Conservation (phyloP, 2,329 filamentous ascomycete genomes). For the Fusarium fracticaudum region DNA sequence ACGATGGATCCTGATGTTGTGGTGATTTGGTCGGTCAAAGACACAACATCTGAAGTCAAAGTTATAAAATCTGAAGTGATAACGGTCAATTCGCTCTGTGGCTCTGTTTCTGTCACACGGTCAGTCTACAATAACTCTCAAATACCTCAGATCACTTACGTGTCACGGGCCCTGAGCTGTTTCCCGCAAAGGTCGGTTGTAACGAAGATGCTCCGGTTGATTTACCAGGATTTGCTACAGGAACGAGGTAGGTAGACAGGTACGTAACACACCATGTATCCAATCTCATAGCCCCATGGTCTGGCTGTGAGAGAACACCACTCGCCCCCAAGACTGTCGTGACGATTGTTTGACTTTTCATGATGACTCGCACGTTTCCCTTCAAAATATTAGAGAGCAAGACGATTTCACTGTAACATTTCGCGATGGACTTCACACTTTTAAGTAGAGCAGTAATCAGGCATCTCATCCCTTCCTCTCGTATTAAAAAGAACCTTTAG, state of each 20-base stretch:
- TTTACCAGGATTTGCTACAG: not conserved
- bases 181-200: not conserved
- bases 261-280: constrained; percentile 1
- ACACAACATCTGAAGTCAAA: too few relatives aligned
- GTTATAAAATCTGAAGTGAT: too few relatives aligned
- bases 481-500: not conserved
- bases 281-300: not conserved
- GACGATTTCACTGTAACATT: accelerated
- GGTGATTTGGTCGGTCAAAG: not conserved
- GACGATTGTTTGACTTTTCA: not conserved
- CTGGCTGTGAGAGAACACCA: not conserved
- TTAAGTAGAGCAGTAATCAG: not conserved
- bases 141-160: not conserved
- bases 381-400: too few relatives aligned
- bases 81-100: too few relatives aligned
- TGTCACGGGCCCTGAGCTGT: not conserved
- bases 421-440: not conserved
- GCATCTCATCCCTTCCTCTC: not conserved
- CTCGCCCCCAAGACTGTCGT: not conserved
- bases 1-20: not conserved
- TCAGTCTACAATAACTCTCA: not conserved
- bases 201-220: not conserved
- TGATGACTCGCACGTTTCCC: not conserved
- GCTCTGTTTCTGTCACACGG: not conserved
- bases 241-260: not conserved